Evolutionary conservation across 139 green algal genomes (phyloP).

Genomic region (Microglena sp.): DNA sequence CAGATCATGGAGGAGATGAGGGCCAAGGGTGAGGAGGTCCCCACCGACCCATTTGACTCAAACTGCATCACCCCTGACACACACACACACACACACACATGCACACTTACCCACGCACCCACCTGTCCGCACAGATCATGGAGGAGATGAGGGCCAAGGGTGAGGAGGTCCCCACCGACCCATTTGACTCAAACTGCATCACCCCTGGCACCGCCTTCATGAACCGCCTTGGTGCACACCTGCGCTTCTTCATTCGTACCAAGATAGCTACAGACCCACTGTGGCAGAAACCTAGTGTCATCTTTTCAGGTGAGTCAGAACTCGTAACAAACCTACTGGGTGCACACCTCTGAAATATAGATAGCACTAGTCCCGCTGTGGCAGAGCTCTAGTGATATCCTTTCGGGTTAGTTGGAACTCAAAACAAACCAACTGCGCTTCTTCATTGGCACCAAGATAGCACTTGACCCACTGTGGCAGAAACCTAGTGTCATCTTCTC

Average conservation of each 20-base stretch:
- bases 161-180: conserved; percentile 29
- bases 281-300: conserved; percentile 69
- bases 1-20: conserved; percentile 32
- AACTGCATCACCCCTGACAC: conserved; percentile 99
- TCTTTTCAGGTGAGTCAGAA: conserved; percentile 74
- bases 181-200: conserved; percentile 95
- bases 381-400: conserved; percentile 65
- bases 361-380: conserved; percentile 22
- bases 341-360: neutral
- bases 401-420: conserved; percentile 68
- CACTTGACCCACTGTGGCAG: conserved; percentile 74
- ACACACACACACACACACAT: conserved; percentile 19
- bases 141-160: conserved; percentile 39
- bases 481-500: conserved; percentile 68
- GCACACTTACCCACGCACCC: neutral
- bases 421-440: conserved; percentile 73
- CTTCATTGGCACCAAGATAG: conserved; percentile 70
- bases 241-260: conserved; percentile 70
- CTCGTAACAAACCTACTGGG: too few species aligned
- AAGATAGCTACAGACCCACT: conserved; percentile 74
- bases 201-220: conserved; percentile 99
- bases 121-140: conserved; percentile 33
- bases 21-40: neutral
- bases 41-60: conserved; percentile 58
- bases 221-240: conserved; percentile 54